phyloP scores from a whole-genome alignment of 495 filamentous ascomycete genomes.

The Tetracladium marchalianum region DNA sequence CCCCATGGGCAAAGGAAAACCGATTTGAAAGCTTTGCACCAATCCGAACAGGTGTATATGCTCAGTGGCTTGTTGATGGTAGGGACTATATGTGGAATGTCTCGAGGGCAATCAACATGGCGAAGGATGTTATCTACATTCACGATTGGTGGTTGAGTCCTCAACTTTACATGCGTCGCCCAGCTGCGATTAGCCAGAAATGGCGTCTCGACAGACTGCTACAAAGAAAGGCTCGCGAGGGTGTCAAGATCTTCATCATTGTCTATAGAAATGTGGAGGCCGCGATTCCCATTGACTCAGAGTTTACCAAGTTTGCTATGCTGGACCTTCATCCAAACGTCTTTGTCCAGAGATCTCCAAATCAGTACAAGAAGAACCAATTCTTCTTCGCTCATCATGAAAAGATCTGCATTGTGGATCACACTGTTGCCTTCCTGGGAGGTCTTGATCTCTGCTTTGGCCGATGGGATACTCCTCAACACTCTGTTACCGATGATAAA shows the following conservation, averaged over 20 bases:
- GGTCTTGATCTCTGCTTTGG: constrained; percentile 97
- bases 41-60: constrained; percentile 74
- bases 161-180: constrained; percentile 90
- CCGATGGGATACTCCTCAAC: constrained; percentile 92
- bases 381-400: constrained; percentile 99
- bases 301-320: constrained; percentile 96
- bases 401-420: constrained; percentile 91
- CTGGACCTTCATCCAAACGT: constrained; percentile 94
- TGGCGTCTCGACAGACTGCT: constrained; percentile 95
- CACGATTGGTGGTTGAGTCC: constrained; percentile 99
- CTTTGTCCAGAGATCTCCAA: constrained; percentile 90
- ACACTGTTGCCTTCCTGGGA: constrained; percentile 91
- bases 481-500: constrained; percentile 84
- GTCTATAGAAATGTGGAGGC: constrained; percentile 98
- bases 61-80: constrained; percentile 95
- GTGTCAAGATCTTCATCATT: constrained; percentile 97
- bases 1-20: constrained; percentile 72
- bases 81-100: constrained; percentile 99
- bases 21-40: constrained; percentile 93
- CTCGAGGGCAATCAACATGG: constrained; percentile 92
- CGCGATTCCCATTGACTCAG: constrained; percentile 96
- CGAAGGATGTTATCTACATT: constrained; percentile 97
- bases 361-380: constrained; percentile 97
- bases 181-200: constrained; percentile 95
- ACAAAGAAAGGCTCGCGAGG: constrained; percentile 84